Evolutionary conservation across 2,329 filamentous ascomycete species (phyloP).

Genomic region (Falciphora oryzae): DNA sequence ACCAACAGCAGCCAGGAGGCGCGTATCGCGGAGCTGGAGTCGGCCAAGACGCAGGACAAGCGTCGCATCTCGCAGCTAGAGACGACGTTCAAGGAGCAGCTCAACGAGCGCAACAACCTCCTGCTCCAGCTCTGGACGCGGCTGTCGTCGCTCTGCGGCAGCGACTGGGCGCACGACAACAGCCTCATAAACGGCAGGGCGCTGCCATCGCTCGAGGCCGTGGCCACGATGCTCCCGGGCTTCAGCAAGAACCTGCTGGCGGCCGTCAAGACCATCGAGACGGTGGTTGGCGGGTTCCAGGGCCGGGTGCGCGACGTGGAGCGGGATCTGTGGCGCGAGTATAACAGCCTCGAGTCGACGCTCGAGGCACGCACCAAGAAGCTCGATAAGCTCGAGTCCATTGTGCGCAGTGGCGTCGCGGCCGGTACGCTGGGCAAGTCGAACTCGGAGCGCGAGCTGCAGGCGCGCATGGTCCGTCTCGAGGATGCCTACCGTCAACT

Average conservation of each 20-base stretch:
- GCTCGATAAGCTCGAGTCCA: constrained; percentile 78
- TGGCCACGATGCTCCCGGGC: constrained; percentile 76
- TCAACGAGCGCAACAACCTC: constrained; percentile 83
- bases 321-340: constrained; percentile 84
- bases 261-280: constrained; percentile 82
- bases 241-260: constrained; percentile 87
- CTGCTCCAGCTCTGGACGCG: constrained; percentile 87
- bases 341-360: constrained; percentile 75
- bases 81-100: constrained; percentile 75
- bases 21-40: constrained; percentile 80
- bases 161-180: constrained; percentile 88
- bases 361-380: constrained; percentile 77
- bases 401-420: constrained; percentile 61
- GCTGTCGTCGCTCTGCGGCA: constrained; percentile 77
- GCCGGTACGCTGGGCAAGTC: constrained; percentile 35
- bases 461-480: constrained; percentile 45
- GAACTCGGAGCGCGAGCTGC: constrained; percentile 31
- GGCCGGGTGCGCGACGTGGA: constrained; percentile 79
- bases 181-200: constrained; percentile 81
- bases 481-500: constrained; percentile 58
- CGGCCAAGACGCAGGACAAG: constrained; percentile 69
- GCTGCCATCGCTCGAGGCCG: constrained; percentile 76
- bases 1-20: constrained; percentile 81
- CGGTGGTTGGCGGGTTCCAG: constrained; percentile 71
- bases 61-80: constrained; percentile 72